Base-by-base conservation (phyloP, 768 basidiomycete genomes). In the Suillus placidus region DNA sequence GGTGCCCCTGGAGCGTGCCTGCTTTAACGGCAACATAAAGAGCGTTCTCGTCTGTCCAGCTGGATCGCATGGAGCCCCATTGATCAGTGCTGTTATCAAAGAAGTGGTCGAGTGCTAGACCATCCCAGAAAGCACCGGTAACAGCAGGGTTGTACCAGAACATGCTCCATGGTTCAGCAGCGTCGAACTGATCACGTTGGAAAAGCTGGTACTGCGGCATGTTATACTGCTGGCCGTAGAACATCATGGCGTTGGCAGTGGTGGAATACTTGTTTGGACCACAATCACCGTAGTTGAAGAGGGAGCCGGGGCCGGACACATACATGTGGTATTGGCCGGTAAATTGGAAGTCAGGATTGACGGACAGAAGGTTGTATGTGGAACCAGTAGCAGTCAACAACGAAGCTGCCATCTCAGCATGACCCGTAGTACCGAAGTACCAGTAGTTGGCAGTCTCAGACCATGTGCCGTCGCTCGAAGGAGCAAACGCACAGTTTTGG, bases 301-400 rank as follows among this genome's bases (percentile, higher is more conserved):
- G 78, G 34, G 91, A 90, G n/a, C 93, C 95, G 62, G 93, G 83
- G 34, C 96, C 97, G 51, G 81, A 84, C 37, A 85, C 87, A 74
- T 91, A 90, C 88, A 99, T 97, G 81, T 99, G 97, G 87, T 84
- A 99, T 51, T 87, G 74, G 12, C 92, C 92, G 1, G 95, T 95
- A 57, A 84, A 77, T 68, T 81, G 81, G 76, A 88, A 90, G 73
- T 87, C 86, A n/a, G 87, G 73, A 79, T 98, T 97, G 67, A 79
- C 76, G 60, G 80, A 78, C 63, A 94, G 81, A 51, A 99, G 82
- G 45, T 88, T 88, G 71, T 88, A 91, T 73, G 91, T 82, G 49
- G 89, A 90, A 52, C 97, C 97, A 23, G 94, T 93, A 4, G 97
- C 95, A 10, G 92, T 87, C 14, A 88, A 74, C 63, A 99, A 86